phyloP scores from a whole-genome alignment of 1,284 basidiomycete genomes.

The Mycosarcoma mackinlayi region DNA sequence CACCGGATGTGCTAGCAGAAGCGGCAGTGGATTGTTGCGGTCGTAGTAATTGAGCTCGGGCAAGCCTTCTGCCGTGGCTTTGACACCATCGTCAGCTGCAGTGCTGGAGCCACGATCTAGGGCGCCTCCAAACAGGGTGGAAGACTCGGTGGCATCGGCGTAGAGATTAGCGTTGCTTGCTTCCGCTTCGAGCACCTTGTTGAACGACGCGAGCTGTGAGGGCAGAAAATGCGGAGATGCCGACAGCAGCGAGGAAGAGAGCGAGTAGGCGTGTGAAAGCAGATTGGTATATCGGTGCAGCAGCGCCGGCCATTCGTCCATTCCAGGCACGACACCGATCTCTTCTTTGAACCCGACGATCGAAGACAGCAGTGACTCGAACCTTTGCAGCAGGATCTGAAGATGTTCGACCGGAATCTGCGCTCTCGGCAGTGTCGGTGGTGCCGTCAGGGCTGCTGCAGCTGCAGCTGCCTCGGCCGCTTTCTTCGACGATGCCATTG shows the following conservation, averaged over 20 bases:
- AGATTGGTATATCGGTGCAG: slow-evolving; percentile 55
- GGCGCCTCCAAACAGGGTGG: slow-evolving; percentile 28
- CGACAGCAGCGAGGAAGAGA: slow-evolving; percentile 51
- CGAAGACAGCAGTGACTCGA: slow-evolving; percentile 57
- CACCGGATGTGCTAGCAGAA: slow-evolving; percentile 50
- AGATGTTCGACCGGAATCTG: slow-evolving; percentile 47
- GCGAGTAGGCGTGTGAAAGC: slow-evolving; percentile 58
- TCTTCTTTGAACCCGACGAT: slow-evolving; percentile 58
- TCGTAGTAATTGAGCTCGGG: slow-evolving; percentile 55
- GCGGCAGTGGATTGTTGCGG: slow-evolving; percentile 39
- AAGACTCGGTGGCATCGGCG: slow-evolving; percentile 26
- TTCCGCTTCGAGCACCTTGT: slow-evolving; percentile 55
- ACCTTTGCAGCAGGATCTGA: slow-evolving; percentile 54
- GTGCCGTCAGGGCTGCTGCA: slow-evolving; percentile 11
- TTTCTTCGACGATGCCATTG: slow-evolving; percentile 30
- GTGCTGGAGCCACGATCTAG: slow-evolving; percentile 4
- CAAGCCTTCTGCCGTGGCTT: slow-evolving; percentile 40
- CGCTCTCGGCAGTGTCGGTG: slow-evolving; percentile 34
- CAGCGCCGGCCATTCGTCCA: slow-evolving; percentile 60
- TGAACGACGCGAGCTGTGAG: slow-evolving; percentile 54
- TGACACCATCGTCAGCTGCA: slow-evolving; percentile 32
- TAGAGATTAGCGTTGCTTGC: slow-evolving; percentile 53
- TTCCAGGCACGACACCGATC: slow-evolving; percentile 52
- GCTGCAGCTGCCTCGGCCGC: slow-evolving; percentile 10
- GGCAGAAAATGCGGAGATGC: slow-evolving; percentile 55